Percentiles rank a stretch among this genome's conserved stretches.
Evolutionary conservation across 2,329 filamentous ascomycete genomes (phyloP).

Genomic region (Ceratocystiopsis brevicomis): DNA sequence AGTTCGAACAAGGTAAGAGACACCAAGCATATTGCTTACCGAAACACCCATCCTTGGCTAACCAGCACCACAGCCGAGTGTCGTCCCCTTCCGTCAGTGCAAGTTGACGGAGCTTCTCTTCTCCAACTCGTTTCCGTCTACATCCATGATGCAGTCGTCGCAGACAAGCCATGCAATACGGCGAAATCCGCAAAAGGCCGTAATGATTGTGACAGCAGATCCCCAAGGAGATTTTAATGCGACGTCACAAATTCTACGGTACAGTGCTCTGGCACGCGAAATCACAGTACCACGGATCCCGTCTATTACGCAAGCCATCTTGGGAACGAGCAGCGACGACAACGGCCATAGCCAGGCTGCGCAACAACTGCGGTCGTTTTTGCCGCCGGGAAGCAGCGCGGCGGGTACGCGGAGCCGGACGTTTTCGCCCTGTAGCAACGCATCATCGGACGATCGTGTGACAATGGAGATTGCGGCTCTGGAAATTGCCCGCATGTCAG

Average conservation of each 20-base stretch:
- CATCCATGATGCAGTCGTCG: slow-evolving; percentile 21
- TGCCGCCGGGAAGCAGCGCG: slow-evolving; percentile 18
- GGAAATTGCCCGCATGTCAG: slow-evolving; percentile 61
- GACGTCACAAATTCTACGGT: slow-evolving; percentile 86
- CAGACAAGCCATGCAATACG: slow-evolving; percentile 15
- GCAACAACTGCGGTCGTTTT: slow-evolving; percentile 21
- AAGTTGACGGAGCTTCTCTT: slow-evolving; percentile 73
- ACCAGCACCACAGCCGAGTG: slow-evolving; percentile 33
- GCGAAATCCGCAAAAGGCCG: slow-evolving; percentile 62
- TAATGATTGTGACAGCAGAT: slow-evolving; percentile 95
- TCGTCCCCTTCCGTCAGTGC: slow-evolving; percentile 66
- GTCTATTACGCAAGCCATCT: slow-evolving; percentile 57
- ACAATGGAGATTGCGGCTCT: slow-evolving; percentile 69
- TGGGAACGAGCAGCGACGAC: slow-evolving; percentile 15
- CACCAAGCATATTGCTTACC: no score
- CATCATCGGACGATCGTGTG: slow-evolving; percentile 31
- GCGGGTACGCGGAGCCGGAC: slow-evolving; percentile 15
- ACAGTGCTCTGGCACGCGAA: slow-evolving; percentile 81
- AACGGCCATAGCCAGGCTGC: not conserved
- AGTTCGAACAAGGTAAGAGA: slow-evolving; percentile 48
- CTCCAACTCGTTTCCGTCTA: slow-evolving; percentile 67
- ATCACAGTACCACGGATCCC: slow-evolving; percentile 81
- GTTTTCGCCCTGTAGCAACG: slow-evolving; percentile 20
- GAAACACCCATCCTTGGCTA: no score
- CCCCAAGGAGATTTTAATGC: slow-evolving; percentile 89